Evolutionary conservation across 2,329 filamentous ascomycete genomes (phyloP), one percentile per base, ranked within the genome.

Genomic region (Aspergillus phoenicis): DNA sequence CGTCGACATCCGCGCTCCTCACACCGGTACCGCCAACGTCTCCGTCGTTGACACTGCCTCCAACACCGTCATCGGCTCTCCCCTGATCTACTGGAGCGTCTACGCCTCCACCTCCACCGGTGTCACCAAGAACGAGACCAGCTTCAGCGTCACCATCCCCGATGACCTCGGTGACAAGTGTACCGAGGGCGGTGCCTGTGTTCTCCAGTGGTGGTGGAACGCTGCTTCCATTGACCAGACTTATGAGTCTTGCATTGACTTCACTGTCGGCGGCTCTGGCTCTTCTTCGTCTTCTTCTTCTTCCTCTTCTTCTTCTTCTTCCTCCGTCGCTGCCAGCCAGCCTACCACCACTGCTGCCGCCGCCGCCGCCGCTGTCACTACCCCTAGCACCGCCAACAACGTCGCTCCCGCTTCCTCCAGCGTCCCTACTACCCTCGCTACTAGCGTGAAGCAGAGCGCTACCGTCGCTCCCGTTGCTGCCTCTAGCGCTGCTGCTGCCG

Each of bases 1-100:
- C 38, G 75, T 83, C 39, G 75, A 73, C 33, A 80, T 84, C 55
- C 74, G 77, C 24, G 80, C 81, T 61, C 79, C 81, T 4, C 81
- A 84, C 71, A 75, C 70, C 54, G 81, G 81, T 62, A 71, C 75
- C 56, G 80, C 81, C 70, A 83, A 84, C 64, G 81, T 83, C 58
- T 80, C 77, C 45, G 73, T 83, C 56, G 80, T 83, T 61, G 79
- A 82, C 60, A 81, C 80, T 15, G 68, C 73, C 49, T 75, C 71
- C 62, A 80, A 80, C 66, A 60, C 70, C n/a, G 69, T 79, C 63
- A 67, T 80, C 52, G 73, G 77, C 20, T 36, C 59, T 3, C 73
- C 75, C 4, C 67, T 80, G 47, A 70, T 72, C 60, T 69, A 59
- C 28, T 75, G 72, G 72, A 55, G 62, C 22, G 65, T 66, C 55